Base-by-base conservation (phyloP, 306 rosid species). In the Astragalus glycyphyllos region DNA sequence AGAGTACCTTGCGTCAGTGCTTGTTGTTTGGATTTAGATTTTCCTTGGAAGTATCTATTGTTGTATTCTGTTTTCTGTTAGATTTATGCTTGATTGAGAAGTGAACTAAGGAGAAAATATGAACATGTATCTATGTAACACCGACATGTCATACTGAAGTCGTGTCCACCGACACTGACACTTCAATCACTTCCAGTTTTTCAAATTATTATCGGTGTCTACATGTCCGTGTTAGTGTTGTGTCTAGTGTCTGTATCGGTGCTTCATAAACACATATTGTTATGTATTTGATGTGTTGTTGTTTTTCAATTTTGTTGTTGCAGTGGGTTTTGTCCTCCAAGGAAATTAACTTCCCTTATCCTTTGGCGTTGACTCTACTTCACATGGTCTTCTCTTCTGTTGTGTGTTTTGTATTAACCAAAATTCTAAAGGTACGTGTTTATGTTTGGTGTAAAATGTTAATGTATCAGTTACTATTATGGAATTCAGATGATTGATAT, bases 261-360 rank as follows among this genome's bases (percentile, higher is more conserved):
- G 23, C 23, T 20, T 20, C 23, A 20, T 20, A 20, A 20, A 20
- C 23, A 20, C 23, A 2, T 20, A 20, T 64, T 62, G 47, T 58
- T 44, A 12, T 58, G 76, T 73, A 63, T 58, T 85, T 86, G 80
- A 81, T 72, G 63, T 13, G 5, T 44, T 11, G 59, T 50, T 58
- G 41, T 11, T 67, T 58, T 55, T 49, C 38, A 70, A 20, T 20
- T 68, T 48, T 78, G 75, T 74, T 60, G 41, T 51, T 88, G 86
- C 95, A 94, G 99, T 94, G 96, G 97, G 92, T 94, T 72, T 83
- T 94, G 87, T 94, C 99, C 1, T 94, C 99, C 8, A 94, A 94
- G 85, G 97, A 91, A 79, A 89, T 94, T 74, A 91, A 94, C 85
- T 94, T 94, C 55, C 99, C 99, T 14, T 94, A 91, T 82, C 99